A percentile compares a stretch with the other conserved stretches of the same genome.
Evolutionary conservation across 495 filamentous ascomycete genomes (phyloP).

Genomic region (Xylaria venustula): DNA sequence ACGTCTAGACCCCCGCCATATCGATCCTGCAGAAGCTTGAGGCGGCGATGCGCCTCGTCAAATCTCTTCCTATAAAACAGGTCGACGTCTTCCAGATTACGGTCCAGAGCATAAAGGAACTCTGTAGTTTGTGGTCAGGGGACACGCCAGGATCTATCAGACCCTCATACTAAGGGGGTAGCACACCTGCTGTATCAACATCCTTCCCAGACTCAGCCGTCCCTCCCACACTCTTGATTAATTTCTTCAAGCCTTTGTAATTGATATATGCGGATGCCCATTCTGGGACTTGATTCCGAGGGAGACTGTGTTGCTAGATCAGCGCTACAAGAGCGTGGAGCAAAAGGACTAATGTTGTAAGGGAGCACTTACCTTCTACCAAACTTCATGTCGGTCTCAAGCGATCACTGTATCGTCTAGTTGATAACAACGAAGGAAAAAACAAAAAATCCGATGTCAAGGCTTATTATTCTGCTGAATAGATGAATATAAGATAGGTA

Average conservation of each 20-base stretch:
- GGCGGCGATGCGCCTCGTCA: conserved; percentile 72
- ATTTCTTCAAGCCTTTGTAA: conserved; percentile 93
- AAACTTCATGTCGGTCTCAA: conserved; percentile 68
- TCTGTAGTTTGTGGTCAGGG: conserved; percentile 53
- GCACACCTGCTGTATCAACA: conserved; percentile 71
- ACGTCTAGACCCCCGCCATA: conserved; percentile 63
- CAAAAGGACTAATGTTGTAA: not conserved
- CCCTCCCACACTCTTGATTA: conserved; percentile 74
- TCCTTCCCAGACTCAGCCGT: conserved; percentile 64
- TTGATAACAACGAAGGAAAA: not conserved
- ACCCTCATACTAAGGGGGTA: conserved; percentile 22
- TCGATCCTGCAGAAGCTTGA: conserved; percentile 80
- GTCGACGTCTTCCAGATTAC: conserved; percentile 94
- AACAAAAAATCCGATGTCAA: not conserved
- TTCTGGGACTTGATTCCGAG: conserved; percentile 93
- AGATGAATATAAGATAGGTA: not conserved
- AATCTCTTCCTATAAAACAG: conserved; percentile 95
- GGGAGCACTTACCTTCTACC: conserved; percentile 56
- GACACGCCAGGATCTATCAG: conserved; percentile 24
- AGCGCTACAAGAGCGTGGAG: not conserved
- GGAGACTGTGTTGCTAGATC: conserved; percentile 53
- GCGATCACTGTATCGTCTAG: not conserved
- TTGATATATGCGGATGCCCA: conserved; percentile 93
- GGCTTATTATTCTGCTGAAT: not conserved
- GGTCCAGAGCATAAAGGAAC: conserved; percentile 92